Evolutionary conservation across 441 rosid species (phyloP).

Genomic region (Kokia cookei): DNA sequence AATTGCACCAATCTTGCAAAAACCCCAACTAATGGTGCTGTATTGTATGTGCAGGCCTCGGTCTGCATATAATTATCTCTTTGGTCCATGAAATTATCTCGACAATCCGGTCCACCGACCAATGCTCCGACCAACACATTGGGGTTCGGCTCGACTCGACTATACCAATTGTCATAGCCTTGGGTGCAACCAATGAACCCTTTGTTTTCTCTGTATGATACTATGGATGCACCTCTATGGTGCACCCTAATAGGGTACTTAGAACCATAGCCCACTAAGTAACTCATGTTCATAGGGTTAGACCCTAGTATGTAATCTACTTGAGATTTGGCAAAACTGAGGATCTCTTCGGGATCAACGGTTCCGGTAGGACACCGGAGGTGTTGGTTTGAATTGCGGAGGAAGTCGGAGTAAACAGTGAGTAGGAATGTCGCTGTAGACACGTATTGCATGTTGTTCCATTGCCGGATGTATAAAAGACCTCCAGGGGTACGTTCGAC

Average conservation of each 20-base stretch:
- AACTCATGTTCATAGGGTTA: constrained; percentile 87
- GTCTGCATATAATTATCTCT: constrained; percentile 81
- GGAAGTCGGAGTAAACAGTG: constrained; percentile 63
- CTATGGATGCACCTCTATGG: constrained; percentile 85
- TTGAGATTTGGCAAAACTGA: constrained; percentile 64
- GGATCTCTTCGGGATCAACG: constrained; percentile 40
- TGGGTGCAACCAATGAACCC: constrained; percentile 99
- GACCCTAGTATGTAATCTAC: constrained; percentile 83
- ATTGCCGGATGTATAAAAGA: constrained; percentile 71
- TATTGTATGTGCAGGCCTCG: constrained; percentile 94
- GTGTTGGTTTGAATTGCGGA: constrained; percentile 24
- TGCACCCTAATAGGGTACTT: constrained; percentile 71
- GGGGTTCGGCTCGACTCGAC: constrained; percentile 47
- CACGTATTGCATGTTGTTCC: constrained; percentile 98
- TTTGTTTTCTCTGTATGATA: constrained; percentile 61
- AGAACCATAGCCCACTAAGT: constrained; percentile 75
- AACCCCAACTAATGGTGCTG: constrained; percentile 90
- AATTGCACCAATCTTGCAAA: constrained; percentile 56
- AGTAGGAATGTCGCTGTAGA: constrained; percentile 78
- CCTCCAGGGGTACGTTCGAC: constrained; percentile 79
- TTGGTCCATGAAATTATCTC: constrained; percentile 56
- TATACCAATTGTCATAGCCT: constrained; percentile 85
- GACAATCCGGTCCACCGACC: constrained; percentile 83
- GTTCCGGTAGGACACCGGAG: constrained; percentile 48
- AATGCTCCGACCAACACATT: constrained; percentile 83